A percentile compares a stretch with the other conserved stretches of the same genome.
These are phyloP conservation scores for Candida vartiovaarae DNA, from an alignment of 805 yeast genomes.

Conservation along the genomic window DNA sequence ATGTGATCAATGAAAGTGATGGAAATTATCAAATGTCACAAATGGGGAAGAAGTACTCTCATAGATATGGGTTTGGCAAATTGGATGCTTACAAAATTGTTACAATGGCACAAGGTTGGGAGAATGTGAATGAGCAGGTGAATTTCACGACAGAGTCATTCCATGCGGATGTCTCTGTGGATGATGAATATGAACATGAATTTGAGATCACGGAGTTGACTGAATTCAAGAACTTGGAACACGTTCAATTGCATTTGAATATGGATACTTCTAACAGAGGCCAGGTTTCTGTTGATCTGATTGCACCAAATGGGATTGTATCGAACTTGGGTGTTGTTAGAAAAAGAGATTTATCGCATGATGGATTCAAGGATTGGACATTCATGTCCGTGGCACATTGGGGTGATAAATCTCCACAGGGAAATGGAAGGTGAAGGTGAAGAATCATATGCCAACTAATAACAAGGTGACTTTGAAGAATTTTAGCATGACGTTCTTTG, in stretches of 20 bases:
- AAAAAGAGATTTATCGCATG: conserved; percentile 42
- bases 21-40: conserved; percentile 71
- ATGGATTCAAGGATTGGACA: conserved; percentile 77
- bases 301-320: conserved; percentile 67
- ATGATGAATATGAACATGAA: conserved; percentile 26
- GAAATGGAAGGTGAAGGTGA: conserved; percentile 69
- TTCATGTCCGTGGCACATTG: conserved; percentile 98
- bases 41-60: conserved; percentile 60
- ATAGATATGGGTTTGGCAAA: conserved; percentile 87
- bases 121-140: conserved; percentile 85
- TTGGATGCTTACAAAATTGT: conserved; percentile 77
- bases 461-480: conserved; percentile 39
- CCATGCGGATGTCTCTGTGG: conserved; percentile 5
- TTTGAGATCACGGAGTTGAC: conserved; percentile 45
- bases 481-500: conserved; percentile 81
- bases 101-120: conserved; percentile 65
- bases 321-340: conserved; percentile 73
- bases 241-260: conserved; percentile 74
- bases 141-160: conserved; percentile 36
- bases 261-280: conserved; percentile 66
- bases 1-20: conserved; percentile 58
- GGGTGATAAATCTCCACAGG: conserved; percentile 82
- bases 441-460: conserved; percentile 30
- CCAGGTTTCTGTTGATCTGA: conserved; percentile 51
- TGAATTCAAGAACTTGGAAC: conserved; percentile 73